Conservation (phyloP, 495 filamentous ascomycete genomes). For the Amphirosellinia nigrospora region DNA sequence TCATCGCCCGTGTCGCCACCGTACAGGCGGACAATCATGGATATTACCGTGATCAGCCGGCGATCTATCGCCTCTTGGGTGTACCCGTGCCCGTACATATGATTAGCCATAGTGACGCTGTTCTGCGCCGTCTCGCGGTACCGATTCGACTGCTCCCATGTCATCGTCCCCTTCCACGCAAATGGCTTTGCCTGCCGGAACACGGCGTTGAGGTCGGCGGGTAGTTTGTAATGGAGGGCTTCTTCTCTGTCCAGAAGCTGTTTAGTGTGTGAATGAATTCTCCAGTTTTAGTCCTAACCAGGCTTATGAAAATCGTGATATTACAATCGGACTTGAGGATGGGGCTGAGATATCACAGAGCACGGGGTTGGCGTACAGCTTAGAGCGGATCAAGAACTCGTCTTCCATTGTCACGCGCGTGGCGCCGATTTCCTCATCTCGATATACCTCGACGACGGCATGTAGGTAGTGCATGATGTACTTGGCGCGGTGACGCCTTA, state of each 20-base stretch:
- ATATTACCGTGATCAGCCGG: constrained; percentile 22
- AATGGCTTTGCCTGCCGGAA: constrained; percentile 19
- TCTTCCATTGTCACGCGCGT: constrained; percentile 21
- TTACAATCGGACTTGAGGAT: not conserved
- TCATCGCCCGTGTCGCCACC: constrained; percentile 1
- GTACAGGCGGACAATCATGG: constrained; percentile 15
- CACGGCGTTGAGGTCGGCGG: constrained; percentile 21
- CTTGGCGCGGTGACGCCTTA: constrained; percentile 21
- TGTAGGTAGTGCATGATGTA: constrained; percentile 28
- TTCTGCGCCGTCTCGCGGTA: constrained; percentile 4
- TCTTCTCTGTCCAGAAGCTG: constrained; percentile 6
- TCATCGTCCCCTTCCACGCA: constrained; percentile 17
- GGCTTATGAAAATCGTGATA: not conserved
- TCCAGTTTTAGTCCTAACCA: not conserved
- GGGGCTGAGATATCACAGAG: not conserved
- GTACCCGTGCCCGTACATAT: constrained; percentile 12
- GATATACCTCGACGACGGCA: constrained; percentile 23
- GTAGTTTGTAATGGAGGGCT: constrained; percentile 17
- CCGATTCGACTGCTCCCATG: constrained; percentile 16
- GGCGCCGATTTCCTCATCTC: constrained; percentile 7
- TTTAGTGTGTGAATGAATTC: not conserved
- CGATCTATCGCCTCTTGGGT: constrained; percentile 21
- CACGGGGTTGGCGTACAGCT: constrained; percentile 8
- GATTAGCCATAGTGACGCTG: not conserved
- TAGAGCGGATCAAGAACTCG: constrained; percentile 11